Base-by-base conservation (phyloP, 495 filamentous ascomycete genomes). In the Trichoderma reesei region DNA sequence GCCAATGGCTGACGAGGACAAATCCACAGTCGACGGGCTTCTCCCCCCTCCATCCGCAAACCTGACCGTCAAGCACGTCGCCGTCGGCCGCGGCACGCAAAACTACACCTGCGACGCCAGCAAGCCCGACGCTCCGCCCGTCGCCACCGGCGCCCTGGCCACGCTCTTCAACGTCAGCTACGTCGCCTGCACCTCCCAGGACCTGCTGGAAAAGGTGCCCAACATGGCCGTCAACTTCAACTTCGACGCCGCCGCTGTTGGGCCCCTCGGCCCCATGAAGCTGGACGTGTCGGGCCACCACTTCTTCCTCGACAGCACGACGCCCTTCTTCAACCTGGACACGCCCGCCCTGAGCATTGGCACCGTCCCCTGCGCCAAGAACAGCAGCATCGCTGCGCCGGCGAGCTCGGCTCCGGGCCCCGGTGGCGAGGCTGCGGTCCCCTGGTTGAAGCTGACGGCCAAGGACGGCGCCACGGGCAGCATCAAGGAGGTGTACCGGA, bases 91-190 rank as follows among this genome's bases (percentile, higher is more conserved):
- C 41, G 93, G 93, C 42, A 92, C 87, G 11, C 84, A 97, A 78
- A 96, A 97, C 81, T 98, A 96, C 75, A 92, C 90, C 64, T 97
- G 93, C 79, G 78, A 82, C 41, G 71, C 80, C 39, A 76, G 76
- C 62, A 81, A 83, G 67, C 70, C 83, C 3, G 73, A 79, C 1
- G 81, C 85, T 0, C 71, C 75, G 0, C 93, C 93, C n/a, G 72
- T 71, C 5, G 74, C 85, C 18, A 72, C 81, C 46, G 94, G 94
- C 65, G 94, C 94, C 63, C 73, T 90, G 18, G 94, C 94, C 59
- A 86, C 81, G 33, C 90, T 98, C 66, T 97, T 87, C 86, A 89
- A 98, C 75, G 87, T 83, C 51, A 88, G 88, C 60, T 98, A 93
- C 79, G 70, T 90, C 34, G 88, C 89, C 8, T 79, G 85, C 39